phyloP scores from a whole-genome alignment of 2,329 filamentous ascomycete genomes.

The Simplicillium aogashimaense region DNA sequence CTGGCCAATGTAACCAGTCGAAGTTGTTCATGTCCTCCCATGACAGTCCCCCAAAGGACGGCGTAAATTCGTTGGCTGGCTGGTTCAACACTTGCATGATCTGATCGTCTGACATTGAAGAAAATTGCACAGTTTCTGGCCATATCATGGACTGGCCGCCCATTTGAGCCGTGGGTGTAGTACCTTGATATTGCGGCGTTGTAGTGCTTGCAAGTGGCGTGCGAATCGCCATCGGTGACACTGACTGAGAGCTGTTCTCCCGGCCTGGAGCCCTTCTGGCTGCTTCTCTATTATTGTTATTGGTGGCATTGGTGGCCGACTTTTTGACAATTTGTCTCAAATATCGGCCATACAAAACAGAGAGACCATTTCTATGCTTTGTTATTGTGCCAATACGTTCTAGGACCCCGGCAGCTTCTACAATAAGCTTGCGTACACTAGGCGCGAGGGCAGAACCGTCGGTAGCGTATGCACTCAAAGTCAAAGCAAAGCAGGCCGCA shows the following conservation, averaged over 20 bases:
- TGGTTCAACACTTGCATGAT: constrained; percentile 57
- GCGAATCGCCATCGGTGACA: neutral
- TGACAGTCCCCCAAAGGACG: constrained; percentile 42
- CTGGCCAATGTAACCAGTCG: constrained; percentile 46
- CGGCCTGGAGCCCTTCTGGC: too few species aligned
- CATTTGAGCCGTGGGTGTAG: constrained; percentile 7
- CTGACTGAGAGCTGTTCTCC: neutral
- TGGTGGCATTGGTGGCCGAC: constrained; percentile 15
- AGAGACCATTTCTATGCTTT: constrained; percentile 56
- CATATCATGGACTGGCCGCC: constrained; percentile 22
- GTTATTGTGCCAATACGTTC: constrained; percentile 60
- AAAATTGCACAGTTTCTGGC: constrained; percentile 50
- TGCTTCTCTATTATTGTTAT: constrained; percentile 1
- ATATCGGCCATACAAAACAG: constrained; percentile 37
- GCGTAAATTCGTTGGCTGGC: constrained; percentile 48
- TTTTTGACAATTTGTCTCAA: constrained; percentile 32
- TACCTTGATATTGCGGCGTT: constrained; percentile 11
- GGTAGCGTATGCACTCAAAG: constrained; percentile 48
- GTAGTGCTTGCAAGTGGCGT: neutral
- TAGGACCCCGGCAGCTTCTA: constrained; percentile 58
- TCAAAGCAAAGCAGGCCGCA: constrained; percentile 59
- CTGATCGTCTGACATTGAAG: constrained; percentile 60
- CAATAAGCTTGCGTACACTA: constrained; percentile 53
- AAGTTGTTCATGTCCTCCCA: constrained; percentile 50
- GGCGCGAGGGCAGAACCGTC: constrained; percentile 49